These are phyloP conservation scores for Aspergillus hiratsukae DNA, from an alignment of 2,329 filamentous ascomycete species.

Conservation along the genomic window DNA sequence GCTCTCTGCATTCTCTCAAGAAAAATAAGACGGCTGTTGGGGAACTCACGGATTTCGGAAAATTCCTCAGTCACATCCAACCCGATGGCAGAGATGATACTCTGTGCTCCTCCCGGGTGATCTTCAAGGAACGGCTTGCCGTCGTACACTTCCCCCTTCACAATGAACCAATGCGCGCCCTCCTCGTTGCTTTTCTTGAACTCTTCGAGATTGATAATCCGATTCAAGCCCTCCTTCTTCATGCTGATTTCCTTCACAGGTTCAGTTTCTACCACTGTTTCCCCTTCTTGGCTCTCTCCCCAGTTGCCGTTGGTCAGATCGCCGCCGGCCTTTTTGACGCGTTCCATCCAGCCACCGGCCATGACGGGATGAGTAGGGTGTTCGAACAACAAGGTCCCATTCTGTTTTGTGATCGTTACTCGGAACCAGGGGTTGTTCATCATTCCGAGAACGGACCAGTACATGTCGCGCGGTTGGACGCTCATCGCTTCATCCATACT, in stretches of 20 bases:
- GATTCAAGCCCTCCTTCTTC: constrained; percentile 64
- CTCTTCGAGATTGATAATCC: constrained; percentile 65
- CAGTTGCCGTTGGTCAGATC: constrained; percentile 77
- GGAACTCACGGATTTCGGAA: constrained; percentile 74
- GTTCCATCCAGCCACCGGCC: constrained; percentile 88
- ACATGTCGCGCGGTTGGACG: constrained; percentile 86
- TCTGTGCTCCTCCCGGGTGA: constrained; percentile 81
- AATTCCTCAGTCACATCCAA: constrained; percentile 84
- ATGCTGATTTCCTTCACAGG: constrained; percentile 68
- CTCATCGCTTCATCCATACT: constrained; percentile 90
- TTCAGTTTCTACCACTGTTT: constrained; percentile 39
- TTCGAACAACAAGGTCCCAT: constrained; percentile 66
- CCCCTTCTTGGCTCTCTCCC: constrained; percentile 65
- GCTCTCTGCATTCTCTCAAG: constrained; percentile 18
- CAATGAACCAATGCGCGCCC: constrained; percentile 75
- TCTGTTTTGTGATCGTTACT: constrained; percentile 68
- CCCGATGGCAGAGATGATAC: constrained; percentile 77
- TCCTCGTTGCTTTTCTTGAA: constrained; percentile 63
- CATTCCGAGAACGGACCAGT: constrained; percentile 93
- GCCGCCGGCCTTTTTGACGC: constrained; percentile 76
- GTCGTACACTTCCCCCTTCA: constrained; percentile 85
- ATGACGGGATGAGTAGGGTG: constrained; percentile 81
- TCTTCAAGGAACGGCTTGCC: constrained; percentile 73
- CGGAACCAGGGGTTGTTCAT: constrained; percentile 98
- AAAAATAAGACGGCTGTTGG: background rate